These are phyloP conservation scores for Pleurozium schreberi DNA, from an alignment of 225 moss, liverwort and hornwort genomes.

Conservation along the genomic window DNA sequence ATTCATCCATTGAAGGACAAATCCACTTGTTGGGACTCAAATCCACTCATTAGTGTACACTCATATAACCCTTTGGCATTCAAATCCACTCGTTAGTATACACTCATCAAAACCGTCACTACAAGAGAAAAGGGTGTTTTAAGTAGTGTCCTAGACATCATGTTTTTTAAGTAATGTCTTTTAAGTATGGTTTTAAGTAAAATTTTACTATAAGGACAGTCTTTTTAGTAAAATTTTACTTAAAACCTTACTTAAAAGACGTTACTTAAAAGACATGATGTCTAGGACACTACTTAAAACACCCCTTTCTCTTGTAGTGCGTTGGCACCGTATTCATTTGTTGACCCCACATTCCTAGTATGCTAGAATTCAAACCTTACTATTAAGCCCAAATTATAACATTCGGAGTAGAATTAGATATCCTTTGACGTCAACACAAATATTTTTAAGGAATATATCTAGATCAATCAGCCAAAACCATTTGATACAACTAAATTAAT, in stretches of 20 bases:
- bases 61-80: background rate
- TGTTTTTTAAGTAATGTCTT: too few species aligned
- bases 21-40: background rate
- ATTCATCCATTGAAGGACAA: rapidly evolving
- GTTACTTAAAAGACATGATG: too few species aligned
- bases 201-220: too few species aligned
- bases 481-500: background rate
- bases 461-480: background rate
- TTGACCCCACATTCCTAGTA: background rate
- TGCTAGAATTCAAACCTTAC: rapidly evolving
- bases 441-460: rapidly evolving
- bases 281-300: too few species aligned
- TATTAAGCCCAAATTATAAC: rapidly evolving
- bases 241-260: too few species aligned
- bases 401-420: background rate
- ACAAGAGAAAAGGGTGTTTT: too few species aligned
- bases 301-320: too few species aligned
- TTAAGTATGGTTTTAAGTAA: too few species aligned
- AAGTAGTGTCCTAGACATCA: too few species aligned
- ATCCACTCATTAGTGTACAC: background rate
- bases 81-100: too few species aligned
- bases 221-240: too few species aligned
- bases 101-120: too few species aligned
- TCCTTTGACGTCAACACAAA: rapidly evolving
- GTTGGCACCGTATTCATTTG: rapidly evolving